These are phyloP conservation scores for Phalaenopsis aphrodite DNA, from an alignment of 106 monocot genomes.

Conservation along the genomic window DNA sequence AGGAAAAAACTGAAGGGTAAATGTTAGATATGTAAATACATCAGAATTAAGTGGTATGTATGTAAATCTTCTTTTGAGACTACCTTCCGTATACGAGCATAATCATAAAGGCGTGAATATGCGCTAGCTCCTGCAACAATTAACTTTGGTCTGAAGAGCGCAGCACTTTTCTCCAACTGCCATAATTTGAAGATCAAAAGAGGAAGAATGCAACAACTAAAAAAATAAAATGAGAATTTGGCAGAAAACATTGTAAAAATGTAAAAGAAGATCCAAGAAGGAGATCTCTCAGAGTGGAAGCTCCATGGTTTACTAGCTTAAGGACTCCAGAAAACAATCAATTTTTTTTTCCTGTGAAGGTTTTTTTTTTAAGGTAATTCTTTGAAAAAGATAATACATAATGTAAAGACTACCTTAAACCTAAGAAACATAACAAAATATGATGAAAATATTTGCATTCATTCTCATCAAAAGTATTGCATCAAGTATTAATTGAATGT, in stretches of 20 bases:
- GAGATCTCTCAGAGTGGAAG: not conserved
- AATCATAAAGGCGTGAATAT: slow-evolving; percentile 96
- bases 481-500: no score
- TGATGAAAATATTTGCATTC: no score
- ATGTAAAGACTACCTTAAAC: not conserved
- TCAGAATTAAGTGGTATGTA: no score
- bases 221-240: not conserved
- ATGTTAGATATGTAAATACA: no score
- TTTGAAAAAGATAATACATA: not conserved
- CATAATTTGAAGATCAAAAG: slow-evolving; percentile 6
- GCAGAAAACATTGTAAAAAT: not conserved
- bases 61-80: not conserved
- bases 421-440: not conserved
- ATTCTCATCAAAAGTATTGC: no score
- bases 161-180: slow-evolving; percentile 93
- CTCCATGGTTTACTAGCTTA: not conserved
- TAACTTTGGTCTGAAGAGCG: slow-evolving; percentile 86
- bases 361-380: not conserved
- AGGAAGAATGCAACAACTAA: not conserved
- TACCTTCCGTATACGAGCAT: slow-evolving; percentile 85
- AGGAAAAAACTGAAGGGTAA: no score
- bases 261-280: not conserved
- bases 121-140: slow-evolving; percentile 99
- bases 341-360: not conserved
- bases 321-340: not conserved